phyloP scores from a whole-genome alignment of 495 filamentous ascomycete species.

The Lepidopterella palustris region DNA sequence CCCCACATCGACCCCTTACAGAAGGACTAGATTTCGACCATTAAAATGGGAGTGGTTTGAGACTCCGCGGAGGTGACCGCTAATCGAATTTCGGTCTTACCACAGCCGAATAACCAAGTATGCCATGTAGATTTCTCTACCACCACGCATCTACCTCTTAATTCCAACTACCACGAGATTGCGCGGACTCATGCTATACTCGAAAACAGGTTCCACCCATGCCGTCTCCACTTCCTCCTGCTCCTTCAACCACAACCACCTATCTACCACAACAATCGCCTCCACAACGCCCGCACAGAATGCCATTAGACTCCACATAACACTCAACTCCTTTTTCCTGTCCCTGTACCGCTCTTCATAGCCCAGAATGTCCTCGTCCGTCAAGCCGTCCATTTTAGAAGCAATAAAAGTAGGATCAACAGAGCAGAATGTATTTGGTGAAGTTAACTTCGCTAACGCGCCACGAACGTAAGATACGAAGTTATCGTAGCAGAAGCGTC shows the following conservation, averaged over 20 bases:
- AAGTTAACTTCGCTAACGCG: conserved; percentile 64
- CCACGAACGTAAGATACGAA: conserved; percentile 74
- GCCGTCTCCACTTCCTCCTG: conserved; percentile 47
- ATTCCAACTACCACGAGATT: conserved; percentile 88
- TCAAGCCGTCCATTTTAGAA: conserved; percentile 55
- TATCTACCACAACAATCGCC: conserved; percentile 81
- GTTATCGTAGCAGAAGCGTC: conserved; percentile 70
- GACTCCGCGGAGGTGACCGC: no score
- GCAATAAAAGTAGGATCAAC: conserved; percentile 43
- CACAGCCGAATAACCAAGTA: no score
- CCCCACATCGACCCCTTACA: no score
- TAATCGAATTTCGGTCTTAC: no score
- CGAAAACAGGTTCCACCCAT: conserved; percentile 93
- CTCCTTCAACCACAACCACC: conserved; percentile 84
- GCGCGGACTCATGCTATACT: conserved; percentile 77
- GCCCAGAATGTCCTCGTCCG: conserved; percentile 61
- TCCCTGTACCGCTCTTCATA: conserved; percentile 59
- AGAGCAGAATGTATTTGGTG: conserved; percentile 26
- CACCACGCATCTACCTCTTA: conserved; percentile 62
- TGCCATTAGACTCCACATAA: conserved; percentile 91
- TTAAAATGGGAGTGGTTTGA: no score
- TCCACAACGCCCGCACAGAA: conserved; percentile 86
- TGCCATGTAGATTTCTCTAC: no score
- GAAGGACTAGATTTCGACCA: no score
- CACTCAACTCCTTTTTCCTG: conserved; percentile 74